Evolutionary conservation across 2,329 filamentous ascomycete genomes (phyloP).

Genomic region (Colletotrichum viniferum): DNA sequence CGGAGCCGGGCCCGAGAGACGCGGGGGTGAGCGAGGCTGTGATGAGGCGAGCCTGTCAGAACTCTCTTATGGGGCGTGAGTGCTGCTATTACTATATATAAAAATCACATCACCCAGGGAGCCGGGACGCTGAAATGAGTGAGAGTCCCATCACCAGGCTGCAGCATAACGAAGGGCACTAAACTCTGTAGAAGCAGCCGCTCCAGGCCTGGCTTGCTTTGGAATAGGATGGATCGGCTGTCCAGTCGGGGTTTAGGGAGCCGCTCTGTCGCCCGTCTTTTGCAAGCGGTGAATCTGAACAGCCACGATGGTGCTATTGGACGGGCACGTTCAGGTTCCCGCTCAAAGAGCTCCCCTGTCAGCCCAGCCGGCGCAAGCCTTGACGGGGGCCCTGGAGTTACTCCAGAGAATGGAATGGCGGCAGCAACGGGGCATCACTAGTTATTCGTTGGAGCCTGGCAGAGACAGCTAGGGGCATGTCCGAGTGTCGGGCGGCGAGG

Average conservation of each 20-base stretch:
- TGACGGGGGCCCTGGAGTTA: not conserved
- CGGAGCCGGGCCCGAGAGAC: conserved; percentile 8
- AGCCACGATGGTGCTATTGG: conserved; percentile 15
- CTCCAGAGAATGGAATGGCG: not conserved
- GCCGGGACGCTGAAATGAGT: not conserved
- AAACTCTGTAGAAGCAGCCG: not conserved
- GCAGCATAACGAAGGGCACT: conserved; percentile 7
- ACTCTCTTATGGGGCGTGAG: not conserved
- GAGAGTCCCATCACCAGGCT: conserved; percentile 1
- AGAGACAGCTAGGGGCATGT: not conserved
- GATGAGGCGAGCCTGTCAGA: conserved; percentile 12
- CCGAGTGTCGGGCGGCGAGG: not conserved
- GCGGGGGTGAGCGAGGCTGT: conserved; percentile 17
- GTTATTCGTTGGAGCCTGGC: conserved; percentile 4
- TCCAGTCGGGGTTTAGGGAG: not conserved
- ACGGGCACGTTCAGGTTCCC: not conserved
- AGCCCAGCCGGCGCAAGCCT: not conserved
- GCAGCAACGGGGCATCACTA: not conserved
- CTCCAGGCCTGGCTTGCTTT: not conserved
- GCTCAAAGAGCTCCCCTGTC: not conserved
- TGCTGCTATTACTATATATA: conserved; percentile 19
- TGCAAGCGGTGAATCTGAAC: conserved; percentile 16
- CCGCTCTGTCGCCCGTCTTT: not conserved
- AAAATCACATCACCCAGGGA: conserved; percentile 8
- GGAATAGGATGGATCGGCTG: not conserved